These are phyloP conservation scores for Thermothielavioides terrestris DNA, from an alignment of 495 filamentous ascomycete genomes.

Conservation along the genomic window DNA sequence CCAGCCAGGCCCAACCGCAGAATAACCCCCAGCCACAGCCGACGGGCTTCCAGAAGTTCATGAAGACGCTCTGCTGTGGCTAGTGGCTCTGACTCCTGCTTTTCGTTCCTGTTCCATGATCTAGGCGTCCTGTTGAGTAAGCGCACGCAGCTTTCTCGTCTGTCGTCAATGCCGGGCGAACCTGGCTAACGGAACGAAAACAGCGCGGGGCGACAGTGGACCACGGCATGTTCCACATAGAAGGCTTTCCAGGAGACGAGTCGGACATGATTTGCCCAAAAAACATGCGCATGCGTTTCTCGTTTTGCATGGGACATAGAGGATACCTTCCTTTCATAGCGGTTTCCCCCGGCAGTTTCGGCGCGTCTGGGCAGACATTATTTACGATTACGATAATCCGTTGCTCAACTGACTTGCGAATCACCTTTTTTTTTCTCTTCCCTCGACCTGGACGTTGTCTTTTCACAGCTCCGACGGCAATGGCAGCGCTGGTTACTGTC, in stretches of 20 bases:
- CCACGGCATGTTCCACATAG: constrained; percentile 19
- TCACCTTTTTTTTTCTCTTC: constrained; percentile 6
- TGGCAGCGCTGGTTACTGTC: constrained; percentile 6
- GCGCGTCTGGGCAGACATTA: constrained; percentile 21
- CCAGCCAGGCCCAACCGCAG: constrained; percentile 31
- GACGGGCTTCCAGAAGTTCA: constrained; percentile 60
- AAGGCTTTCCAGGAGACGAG: constrained; percentile 17
- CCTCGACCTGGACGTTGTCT: constrained; percentile 12
- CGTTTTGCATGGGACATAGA: constrained; percentile 30
- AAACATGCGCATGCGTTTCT: constrained; percentile 15
- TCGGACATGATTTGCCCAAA: constrained; percentile 23
- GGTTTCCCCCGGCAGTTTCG: constrained; percentile 17
- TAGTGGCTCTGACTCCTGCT: constrained; percentile 29
- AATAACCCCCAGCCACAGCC: constrained; percentile 41
- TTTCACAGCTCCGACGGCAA: constrained; percentile 6
- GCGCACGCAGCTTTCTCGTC: background rate
- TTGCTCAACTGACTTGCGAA: constrained; percentile 6
- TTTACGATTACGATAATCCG: constrained; percentile 23
- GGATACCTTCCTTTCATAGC: constrained; percentile 25
- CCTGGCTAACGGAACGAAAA: background rate
- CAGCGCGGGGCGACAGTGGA: constrained; percentile 2
- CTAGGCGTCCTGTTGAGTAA: constrained; percentile 14
- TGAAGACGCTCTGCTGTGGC: constrained; percentile 78
- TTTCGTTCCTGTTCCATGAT: constrained; percentile 5
- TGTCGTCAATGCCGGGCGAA: background rate